phyloP scores from a whole-genome alignment of 257 asterid species.

The Paulownia fortunei region DNA sequence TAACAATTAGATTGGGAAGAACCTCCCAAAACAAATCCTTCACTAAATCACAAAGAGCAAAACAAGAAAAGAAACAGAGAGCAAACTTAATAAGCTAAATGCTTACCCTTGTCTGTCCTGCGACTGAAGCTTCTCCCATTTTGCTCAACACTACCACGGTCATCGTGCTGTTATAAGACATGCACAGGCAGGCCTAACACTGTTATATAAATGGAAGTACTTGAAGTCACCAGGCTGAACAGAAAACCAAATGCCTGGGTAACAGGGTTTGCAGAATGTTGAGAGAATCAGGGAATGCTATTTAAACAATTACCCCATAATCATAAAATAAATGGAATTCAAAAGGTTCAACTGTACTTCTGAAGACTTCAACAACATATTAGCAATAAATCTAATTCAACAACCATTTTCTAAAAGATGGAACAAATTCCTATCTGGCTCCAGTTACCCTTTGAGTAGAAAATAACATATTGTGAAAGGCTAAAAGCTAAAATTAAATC shows the following conservation, averaged over 20 bases:
- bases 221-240: slow-evolving; percentile 63
- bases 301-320: background rate
- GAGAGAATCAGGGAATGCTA: background rate
- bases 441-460: too few species aligned
- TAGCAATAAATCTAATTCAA: background rate
- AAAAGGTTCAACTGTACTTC: background rate
- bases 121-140: slow-evolving; percentile 65
- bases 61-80: background rate
- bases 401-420: background rate
- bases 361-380: background rate
- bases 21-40: slow-evolving; percentile 1
- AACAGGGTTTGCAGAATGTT: slow-evolving; percentile 26
- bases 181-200: slow-evolving; percentile 83
- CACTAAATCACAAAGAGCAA: background rate
- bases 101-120: slow-evolving; percentile 63
- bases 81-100: background rate
- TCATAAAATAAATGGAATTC: background rate
- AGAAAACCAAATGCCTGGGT: slow-evolving; percentile 48
- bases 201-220: slow-evolving; percentile 67
- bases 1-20: background rate
- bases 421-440: background rate
- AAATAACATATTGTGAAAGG: too few species aligned
- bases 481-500: background rate
- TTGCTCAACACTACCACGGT: slow-evolving; percentile 74
- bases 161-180: slow-evolving; percentile 96